These are phyloP conservation scores for Pseudogymnoascus sp. DNA, from an alignment of 2,329 filamentous ascomycete species.

Conservation along the genomic window DNA sequence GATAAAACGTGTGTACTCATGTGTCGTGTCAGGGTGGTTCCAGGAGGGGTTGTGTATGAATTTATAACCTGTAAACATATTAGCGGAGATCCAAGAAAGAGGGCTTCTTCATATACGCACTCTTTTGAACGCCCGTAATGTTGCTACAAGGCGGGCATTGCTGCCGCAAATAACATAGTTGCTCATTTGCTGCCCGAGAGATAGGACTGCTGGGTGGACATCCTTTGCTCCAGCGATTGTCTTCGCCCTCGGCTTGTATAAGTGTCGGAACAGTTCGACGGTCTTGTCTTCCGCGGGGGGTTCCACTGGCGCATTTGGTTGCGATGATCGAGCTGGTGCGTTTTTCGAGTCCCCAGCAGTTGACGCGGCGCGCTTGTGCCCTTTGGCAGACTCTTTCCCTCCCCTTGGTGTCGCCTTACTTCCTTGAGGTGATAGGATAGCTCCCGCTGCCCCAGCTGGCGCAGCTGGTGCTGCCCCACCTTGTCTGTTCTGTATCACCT, in stretches of 20 bases:
- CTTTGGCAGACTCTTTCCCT: slow-evolving; percentile 31
- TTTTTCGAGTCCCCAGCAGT: slow-evolving; percentile 22
- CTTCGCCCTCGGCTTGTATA: slow-evolving; percentile 64
- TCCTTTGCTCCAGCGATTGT: slow-evolving; percentile 56
- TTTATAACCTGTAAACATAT: slow-evolving; percentile 61
- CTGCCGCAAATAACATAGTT: slow-evolving; percentile 79
- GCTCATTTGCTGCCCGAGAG: slow-evolving; percentile 79
- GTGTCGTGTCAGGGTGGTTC: slow-evolving; percentile 79
- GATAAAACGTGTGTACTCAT: slow-evolving; percentile 85
- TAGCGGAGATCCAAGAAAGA: neutral
- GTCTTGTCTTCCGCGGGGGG: slow-evolving; percentile 51
- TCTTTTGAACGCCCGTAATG: slow-evolving; percentile 80
- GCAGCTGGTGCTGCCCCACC: slow-evolving; percentile 27
- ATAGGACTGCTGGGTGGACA: slow-evolving; percentile 78
- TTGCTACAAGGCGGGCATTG: slow-evolving; percentile 78
- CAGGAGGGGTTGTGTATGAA: slow-evolving; percentile 81
- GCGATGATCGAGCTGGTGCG: slow-evolving; percentile 20
- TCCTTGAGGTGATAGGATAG: slow-evolving; percentile 16
- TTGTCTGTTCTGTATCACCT: slow-evolving; percentile 48
- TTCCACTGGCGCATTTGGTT: slow-evolving; percentile 25
- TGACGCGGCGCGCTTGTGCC: slow-evolving; percentile 26
- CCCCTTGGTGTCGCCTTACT: slow-evolving; percentile 23
- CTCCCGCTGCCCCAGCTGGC: slow-evolving; percentile 17
- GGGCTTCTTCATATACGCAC: slow-evolving; percentile 36
- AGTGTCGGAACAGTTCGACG: slow-evolving; percentile 71